Conservation (phyloP, 2,329 filamentous ascomycete species). For the Botryotinia narcissicola region DNA sequence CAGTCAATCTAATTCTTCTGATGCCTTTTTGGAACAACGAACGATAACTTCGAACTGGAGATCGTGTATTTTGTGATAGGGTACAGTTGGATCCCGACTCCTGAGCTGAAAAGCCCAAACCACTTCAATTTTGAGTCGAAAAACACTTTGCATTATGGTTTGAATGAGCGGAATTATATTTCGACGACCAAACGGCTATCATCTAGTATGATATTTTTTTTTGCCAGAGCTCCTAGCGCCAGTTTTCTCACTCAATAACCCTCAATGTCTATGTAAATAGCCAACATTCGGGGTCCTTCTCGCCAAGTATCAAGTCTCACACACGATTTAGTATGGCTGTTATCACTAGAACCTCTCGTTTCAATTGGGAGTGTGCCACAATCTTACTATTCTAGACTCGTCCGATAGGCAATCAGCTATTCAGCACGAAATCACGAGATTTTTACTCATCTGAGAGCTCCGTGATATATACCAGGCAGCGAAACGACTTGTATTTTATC, state of each 20-base stretch:
- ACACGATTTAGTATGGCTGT: background rate
- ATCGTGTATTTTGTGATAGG: background rate
- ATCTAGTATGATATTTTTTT: background rate
- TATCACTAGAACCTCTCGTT: background rate
- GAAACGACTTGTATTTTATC: background rate
- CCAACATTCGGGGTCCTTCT: background rate
- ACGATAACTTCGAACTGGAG: rapidly evolving
- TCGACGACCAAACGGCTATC: background rate
- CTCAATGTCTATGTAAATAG: background rate
- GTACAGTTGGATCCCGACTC: background rate
- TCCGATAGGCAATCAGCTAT: background rate
- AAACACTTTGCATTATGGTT: background rate
- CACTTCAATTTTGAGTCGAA: background rate
- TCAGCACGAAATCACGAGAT: background rate
- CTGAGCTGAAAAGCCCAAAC: background rate
- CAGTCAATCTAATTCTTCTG: background rate
- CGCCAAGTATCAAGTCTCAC: background rate
- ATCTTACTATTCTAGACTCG: background rate
- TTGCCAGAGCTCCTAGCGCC: background rate
- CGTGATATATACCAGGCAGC: background rate
- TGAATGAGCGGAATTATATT: background rate
- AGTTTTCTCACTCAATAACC: background rate
- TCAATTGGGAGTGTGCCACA: background rate
- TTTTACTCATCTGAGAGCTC: background rate
- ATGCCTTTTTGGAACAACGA: background rate